Evolutionary conservation across 1,139 yeast genomes (phyloP).

Genomic region (Nematodospora anomalae): DNA sequence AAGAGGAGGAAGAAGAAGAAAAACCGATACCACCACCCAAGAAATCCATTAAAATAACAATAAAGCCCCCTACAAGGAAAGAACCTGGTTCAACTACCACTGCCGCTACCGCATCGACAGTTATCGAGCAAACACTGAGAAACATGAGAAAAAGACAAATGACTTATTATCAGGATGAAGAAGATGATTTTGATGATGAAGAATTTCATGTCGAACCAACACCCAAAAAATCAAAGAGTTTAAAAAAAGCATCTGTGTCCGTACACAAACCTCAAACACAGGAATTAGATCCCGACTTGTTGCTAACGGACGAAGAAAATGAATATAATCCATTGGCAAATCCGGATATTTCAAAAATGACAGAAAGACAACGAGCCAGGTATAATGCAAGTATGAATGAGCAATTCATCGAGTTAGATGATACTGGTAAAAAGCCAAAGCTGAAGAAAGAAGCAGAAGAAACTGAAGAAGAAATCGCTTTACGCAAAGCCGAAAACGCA

Average conservation of each 20-base stretch:
- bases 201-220: conserved; percentile 10
- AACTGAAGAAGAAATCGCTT: conserved; percentile 81
- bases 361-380: conserved; percentile 60
- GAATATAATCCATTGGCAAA: conserved; percentile 43
- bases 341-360: conserved; percentile 56
- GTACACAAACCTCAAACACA: conserved; percentile 19
- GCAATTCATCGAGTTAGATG: conserved; percentile 29
- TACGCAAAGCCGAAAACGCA: conserved; percentile 84
- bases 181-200: conserved; percentile 27
- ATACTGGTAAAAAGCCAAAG: conserved; percentile 25
- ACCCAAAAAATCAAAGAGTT: conserved; percentile 5
- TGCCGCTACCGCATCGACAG: conserved; percentile 8
- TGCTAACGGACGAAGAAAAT: conserved; percentile 45
- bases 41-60: conserved; percentile 14
- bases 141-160: conserved; percentile 33
- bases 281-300: conserved; percentile 39
- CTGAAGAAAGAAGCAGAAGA: conserved; percentile 44
- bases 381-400: conserved; percentile 29
- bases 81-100: conserved; percentile 4
- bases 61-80: conserved; percentile 16
- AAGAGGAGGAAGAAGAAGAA: conserved; percentile 18
- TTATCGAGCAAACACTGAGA: conserved; percentile 15
- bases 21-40: conserved; percentile 6
- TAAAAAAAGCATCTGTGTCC: conserved; percentile 12
- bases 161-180: conserved; percentile 36